Evolutionary conservation across 2,329 filamentous ascomycete species (phyloP).

Genomic region (Aaosphaeria pasadenensis): DNA sequence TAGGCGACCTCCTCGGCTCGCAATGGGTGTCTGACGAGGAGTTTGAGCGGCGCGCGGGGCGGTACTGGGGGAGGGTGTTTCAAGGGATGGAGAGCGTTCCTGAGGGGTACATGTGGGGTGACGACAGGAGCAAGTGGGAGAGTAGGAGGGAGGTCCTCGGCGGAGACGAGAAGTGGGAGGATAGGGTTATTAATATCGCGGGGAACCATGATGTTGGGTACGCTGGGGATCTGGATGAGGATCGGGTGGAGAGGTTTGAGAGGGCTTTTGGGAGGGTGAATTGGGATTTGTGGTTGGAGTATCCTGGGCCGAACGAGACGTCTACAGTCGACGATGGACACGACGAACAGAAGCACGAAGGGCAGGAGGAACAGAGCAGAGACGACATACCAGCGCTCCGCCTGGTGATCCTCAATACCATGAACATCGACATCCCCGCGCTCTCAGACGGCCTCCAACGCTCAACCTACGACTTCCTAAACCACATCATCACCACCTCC

Average conservation of each 20-base stretch:
- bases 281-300: conserved; percentile 75
- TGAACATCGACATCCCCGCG: conserved; percentile 88
- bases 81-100: conserved; percentile 62
- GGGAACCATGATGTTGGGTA: conserved; percentile 98
- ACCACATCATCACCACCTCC: conserved; percentile 62
- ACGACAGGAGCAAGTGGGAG: conserved; percentile 17
- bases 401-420: conserved; percentile 82
- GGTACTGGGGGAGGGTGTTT: conserved; percentile 83
- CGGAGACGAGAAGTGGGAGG: conserved; percentile 61
- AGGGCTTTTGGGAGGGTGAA: conserved; percentile 81
- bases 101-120: conserved; percentile 6
- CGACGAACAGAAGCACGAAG: neutral
- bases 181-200: conserved; percentile 79
- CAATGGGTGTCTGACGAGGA: conserved; percentile 91
- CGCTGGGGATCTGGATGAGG: conserved; percentile 80
- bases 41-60: conserved; percentile 67
- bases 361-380: neutral
- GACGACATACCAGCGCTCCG: conserved; percentile 61
- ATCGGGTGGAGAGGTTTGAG: conserved; percentile 78
- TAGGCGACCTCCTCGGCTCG: conserved; percentile 89
- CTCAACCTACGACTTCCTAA: conserved; percentile 74
- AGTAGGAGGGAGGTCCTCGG: conserved; percentile 39
- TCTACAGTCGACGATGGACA: conserved; percentile 1
- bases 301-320: conserved; percentile 11
- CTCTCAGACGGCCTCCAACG: conserved; percentile 65